Evolutionary conservation across 2,329 filamentous ascomycete species (phyloP).

Genomic region (Cryphonectria japonica): DNA sequence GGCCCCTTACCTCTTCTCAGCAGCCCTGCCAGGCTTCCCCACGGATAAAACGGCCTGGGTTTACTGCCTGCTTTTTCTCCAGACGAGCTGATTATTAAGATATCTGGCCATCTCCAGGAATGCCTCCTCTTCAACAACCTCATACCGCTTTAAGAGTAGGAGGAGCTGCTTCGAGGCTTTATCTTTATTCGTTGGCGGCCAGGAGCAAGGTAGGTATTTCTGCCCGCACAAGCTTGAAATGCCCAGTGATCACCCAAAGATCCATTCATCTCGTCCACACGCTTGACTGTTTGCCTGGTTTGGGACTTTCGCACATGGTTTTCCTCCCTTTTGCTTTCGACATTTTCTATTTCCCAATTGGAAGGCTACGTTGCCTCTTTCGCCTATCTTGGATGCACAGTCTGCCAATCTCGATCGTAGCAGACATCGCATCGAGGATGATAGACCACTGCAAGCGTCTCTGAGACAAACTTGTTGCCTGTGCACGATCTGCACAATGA

Average conservation of each 20-base stretch:
- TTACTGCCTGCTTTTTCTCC: no score
- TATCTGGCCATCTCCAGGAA: no score
- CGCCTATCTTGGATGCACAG: background rate
- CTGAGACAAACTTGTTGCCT: no score
- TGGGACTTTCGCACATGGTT: no score
- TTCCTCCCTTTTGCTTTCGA: no score
- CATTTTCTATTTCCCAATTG: no score
- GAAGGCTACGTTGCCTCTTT: no score
- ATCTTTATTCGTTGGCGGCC: no score
- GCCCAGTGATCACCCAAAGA: background rate
- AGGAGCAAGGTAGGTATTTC: background rate
- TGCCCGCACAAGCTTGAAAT: background rate
- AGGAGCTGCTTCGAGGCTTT: no score
- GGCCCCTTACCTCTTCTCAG: background rate
- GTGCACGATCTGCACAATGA: no score
- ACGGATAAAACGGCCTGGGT: constrained; percentile 5
- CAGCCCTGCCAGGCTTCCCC: constrained; percentile 10
- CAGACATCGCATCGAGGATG: background rate
- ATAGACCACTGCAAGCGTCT: background rate
- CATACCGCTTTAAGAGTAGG: background rate
- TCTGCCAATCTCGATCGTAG: background rate
- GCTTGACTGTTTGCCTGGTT: no score
- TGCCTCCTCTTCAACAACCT: background rate
- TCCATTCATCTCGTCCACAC: background rate
- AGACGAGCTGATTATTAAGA: no score